Evolutionary conservation across 495 filamentous ascomycete genomes (phyloP), one percentile per base, ranked within the genome.

Genomic region (Daldinia childiae): DNA sequence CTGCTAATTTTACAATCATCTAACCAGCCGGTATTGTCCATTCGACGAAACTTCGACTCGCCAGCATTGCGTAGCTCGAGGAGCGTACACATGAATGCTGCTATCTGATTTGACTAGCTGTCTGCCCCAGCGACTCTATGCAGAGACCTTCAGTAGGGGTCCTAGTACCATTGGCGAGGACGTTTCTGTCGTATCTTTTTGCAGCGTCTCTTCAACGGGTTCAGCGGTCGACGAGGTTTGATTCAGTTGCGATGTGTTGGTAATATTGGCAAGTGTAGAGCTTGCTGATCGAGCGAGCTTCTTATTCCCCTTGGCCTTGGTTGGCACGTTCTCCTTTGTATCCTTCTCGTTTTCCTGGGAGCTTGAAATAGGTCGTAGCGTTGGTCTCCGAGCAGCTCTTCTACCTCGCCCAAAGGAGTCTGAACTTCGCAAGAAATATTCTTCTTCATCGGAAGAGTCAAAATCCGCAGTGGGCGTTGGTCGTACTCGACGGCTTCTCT

Each of bases 371-470:
- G 71, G 58, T 32, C 58, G 66, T 45, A 74, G 50, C 21, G 26
- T 74, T 7, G 71, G 71, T n/a, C 63, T 66, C 27, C 66, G 51
- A 1, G 71, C 71, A 8, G 38, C 71, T 45, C 67, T 67, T 55
- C 62, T 54, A 17, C 71, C 71, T 12, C 67, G 62, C 30, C 71
- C 64, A 52, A 70, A 74, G 8, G 71, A 74, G 64, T 74, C 67
- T 17, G 71, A 66, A 48, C 66, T 74, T 41, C 38, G 57, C 19
- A 74, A 52, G 59, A 32, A 69, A 32, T 63, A 39, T 12, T 67
- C 62, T 11, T 74, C 67, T 56, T 78, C 70, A 1, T 14, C 56
- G 15, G 38, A 75, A 73, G 59, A 70, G 69, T 73, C 73, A 66
- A 43, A 51, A 54, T 67, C 78, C 43, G 48, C 71, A 60, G 59